Evolutionary conservation across 495 filamentous ascomycete genomes (phyloP), one percentile per base, ranked within the genome.

Genomic region (Podospora comata): DNA sequence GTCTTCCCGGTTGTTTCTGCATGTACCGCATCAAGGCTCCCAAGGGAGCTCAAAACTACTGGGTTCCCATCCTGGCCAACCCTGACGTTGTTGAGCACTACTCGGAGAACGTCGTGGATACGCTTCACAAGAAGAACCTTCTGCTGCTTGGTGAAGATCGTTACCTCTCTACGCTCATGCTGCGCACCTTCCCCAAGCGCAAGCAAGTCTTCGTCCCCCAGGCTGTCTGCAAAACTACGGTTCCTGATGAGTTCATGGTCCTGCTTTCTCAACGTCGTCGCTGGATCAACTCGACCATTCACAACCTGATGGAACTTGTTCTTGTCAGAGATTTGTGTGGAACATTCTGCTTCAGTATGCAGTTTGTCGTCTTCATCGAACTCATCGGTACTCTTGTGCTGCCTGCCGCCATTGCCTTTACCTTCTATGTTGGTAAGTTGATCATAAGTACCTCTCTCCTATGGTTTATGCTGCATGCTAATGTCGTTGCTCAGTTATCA

Each of bases 11-110:
- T 60, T 99, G 96, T 84, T 99, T 99, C 88, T 97, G 93, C 84
- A 99, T 99, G 96, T 99, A 99, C 81, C 91, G 96, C 71, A 97
- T 99, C 86, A 99, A 99, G 79, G 91, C 95, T 2, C 96, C 96
- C 60, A 99, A 99, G 81, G 95, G 95, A 44, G 96, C 91, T 18
- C 92, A 97, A 78, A 97, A 98, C 80, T 98, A 97, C 80, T 99
- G 95, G 96, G 96, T 99, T 9, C 96, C 96, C 18, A 98, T 99
- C 74, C 86, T 99, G 62, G 96, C 96, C 67, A 99, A 98, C 77
- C 96, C 96, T 19, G 96, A 99, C 75, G 91, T 99, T 28, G 96
- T 99, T 61, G 96, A 98, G 79, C 96, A 98, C 78, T 99, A 99
- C 77, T 98, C 95, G 0, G 96, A 99, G 79, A 98, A 98, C 70